Conservation (phyloP, 2,329 filamentous ascomycete genomes). For the Paecilomyces niveus region DNA sequence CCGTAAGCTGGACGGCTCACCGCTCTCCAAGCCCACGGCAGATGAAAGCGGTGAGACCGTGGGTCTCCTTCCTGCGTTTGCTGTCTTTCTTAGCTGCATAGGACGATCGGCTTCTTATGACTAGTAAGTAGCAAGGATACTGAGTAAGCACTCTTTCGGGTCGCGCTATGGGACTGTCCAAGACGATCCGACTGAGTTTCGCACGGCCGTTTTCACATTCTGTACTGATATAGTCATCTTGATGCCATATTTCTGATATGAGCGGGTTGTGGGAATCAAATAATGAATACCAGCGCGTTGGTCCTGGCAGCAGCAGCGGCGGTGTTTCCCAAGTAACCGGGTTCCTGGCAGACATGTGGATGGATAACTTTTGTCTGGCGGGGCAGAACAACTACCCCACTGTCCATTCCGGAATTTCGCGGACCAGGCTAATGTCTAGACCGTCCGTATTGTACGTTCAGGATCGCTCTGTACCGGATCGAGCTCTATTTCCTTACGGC, state of each 20-base stretch:
- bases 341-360: conserved; percentile 13
- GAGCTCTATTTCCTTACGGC: background rate
- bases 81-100: background rate
- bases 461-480: no score
- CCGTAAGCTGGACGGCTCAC: conserved; percentile 9
- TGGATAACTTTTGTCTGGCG: conserved; percentile 9
- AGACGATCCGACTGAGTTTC: background rate
- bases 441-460: background rate
- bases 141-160: background rate
- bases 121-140: no score
- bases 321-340: conserved; percentile 23
- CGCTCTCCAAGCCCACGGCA: conserved; percentile 7
- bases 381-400: conserved; percentile 6
- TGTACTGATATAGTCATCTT: background rate
- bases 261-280: background rate
- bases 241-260: background rate
- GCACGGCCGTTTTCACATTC: background rate
- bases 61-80: background rate
- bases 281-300: conserved; percentile 3
- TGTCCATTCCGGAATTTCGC: conserved; percentile 11
- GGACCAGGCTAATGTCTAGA: conserved; percentile 1
- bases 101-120: background rate
- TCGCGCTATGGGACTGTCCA: background rate
- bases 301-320: conserved; percentile 4
- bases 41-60: conserved; percentile 8